A percentile compares a stretch with the other conserved stretches of the same genome.
phyloP scores from a whole-genome alignment of 768 basidiomycete genomes.

The Chalciporus sphaerocephalus region DNA sequence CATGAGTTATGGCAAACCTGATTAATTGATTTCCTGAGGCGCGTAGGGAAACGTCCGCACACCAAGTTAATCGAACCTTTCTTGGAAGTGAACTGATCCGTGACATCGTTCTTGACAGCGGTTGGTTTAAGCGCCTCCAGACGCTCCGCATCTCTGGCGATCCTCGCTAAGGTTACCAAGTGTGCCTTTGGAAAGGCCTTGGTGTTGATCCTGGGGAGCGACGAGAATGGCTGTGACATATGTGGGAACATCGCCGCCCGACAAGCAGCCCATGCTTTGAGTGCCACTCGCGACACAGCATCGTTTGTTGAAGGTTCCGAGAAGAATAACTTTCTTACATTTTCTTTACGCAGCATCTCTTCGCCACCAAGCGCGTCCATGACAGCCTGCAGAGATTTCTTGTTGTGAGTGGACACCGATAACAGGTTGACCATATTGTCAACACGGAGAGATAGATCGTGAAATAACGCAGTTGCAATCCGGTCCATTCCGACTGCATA shows the following conservation, averaged over 20 bases:
- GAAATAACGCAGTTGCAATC: conserved; percentile 36
- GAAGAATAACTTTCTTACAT: conserved; percentile 31
- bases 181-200: conserved; percentile 25
- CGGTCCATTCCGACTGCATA: conserved; percentile 46
- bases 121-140: conserved; percentile 47
- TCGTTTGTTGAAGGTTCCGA: conserved; percentile 15
- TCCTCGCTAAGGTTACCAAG: conserved; percentile 43
- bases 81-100: conserved; percentile 21
- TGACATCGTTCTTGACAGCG: conserved; percentile 40
- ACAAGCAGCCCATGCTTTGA: conserved; percentile 46
- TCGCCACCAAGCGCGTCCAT: conserved; percentile 39
- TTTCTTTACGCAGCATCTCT: conserved; percentile 20
- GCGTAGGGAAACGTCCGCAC: conserved; percentile 43
- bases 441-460: conserved; percentile 37
- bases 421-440: conserved; percentile 39
- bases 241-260: conserved; percentile 28
- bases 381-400: conserved; percentile 33
- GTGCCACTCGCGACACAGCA: conserved; percentile 24
- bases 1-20: conserved; percentile 33
- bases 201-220: conserved; percentile 22
- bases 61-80: conserved; percentile 32
- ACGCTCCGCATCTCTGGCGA: conserved; percentile 42
- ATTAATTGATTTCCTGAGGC: conserved; percentile 33
- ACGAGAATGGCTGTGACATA: conserved; percentile 15
- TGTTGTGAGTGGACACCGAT: conserved; percentile 26